Base-by-base conservation (phyloP, 2,329 filamentous ascomycete genomes). In the Cladorrhinum sp. region DNA sequence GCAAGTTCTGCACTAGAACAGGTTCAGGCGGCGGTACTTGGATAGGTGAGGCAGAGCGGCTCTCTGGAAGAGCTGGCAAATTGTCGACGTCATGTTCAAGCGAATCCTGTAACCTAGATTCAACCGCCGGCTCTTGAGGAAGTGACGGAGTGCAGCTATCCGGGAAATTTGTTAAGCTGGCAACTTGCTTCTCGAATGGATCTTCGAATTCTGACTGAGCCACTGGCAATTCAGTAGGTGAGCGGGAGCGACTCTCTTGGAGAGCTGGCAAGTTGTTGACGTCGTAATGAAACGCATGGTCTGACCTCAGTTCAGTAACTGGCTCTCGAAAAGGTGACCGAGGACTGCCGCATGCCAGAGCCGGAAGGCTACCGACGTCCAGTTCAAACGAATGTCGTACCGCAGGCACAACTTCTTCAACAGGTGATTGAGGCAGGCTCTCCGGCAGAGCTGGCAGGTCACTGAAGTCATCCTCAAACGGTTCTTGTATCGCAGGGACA, bases 201-300 rank as follows among this genome's bases (percentile, higher is more conserved):
- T 36, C 9, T 12, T 36, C 8, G 9, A 36, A 36, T 12, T 12
- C 9, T 12, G 32, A 13, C 32, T 36, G 32, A 36, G 32, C 32
- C 9, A 36, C 32, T 12, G 27, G 27, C 6, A 16, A 8, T 36
- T 36, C 32, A 36, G 9, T 12, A 16, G 9, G 10, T 36, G 32
- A 36, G 32, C 32, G 10, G 32, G 32, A 49, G 27, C 8, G 32
- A 36, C 32, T 36, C 32, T 36, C 50, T 8, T 51, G 58, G 3
- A 55, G 55, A n/a, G 32, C 32, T 25, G 61, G 54, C 1, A 60
- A 20, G 16, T n/a, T 29, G 22, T 56, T 48, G 25, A 57, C 16
- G n/a, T 54, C 27, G 45, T 32, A 55, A 6, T 32, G 7, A 32
- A 13, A 7, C n/a, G 32, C 10, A 13, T 20, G 7, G 8, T 45